A percentile compares a stretch with the other conserved stretches of the same genome.
Evolutionary conservation across 768 basidiomycete genomes (phyloP).

Genomic region (Serpula lacrymans): DNA sequence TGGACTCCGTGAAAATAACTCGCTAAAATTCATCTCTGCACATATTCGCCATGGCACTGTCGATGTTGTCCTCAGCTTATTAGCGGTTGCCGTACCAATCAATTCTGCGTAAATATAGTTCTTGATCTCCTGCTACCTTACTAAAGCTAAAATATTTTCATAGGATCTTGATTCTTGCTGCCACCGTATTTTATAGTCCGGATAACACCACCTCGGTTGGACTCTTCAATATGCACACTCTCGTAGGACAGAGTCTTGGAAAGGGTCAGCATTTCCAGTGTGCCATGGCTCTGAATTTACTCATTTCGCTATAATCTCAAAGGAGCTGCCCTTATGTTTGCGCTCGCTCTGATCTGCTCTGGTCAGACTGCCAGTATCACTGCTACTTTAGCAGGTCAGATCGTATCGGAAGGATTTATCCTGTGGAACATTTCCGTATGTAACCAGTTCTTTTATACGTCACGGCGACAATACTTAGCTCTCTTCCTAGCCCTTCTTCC

Average conservation of each 20-base stretch:
- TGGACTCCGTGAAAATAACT: constrained; percentile 28
- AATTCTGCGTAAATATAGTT: constrained; percentile 36
- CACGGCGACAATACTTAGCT: neutral
- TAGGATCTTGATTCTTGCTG: constrained; percentile 37
- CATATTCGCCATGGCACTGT: constrained; percentile 41
- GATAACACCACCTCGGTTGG: constrained; percentile 25
- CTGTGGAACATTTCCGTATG: constrained; percentile 41
- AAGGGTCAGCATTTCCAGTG: constrained; percentile 21
- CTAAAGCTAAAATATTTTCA: too few species aligned
- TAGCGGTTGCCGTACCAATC: constrained; percentile 46
- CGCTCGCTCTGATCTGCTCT: constrained; percentile 41
- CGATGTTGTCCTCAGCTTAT: constrained; percentile 42
- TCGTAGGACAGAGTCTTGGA: constrained; percentile 39
- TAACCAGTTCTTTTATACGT: constrained; percentile 11
- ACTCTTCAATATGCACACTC: constrained; percentile 38
- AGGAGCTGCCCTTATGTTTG: constrained; percentile 40
- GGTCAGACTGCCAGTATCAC: constrained; percentile 51
- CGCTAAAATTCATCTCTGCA: constrained; percentile 31
- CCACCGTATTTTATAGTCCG: constrained; percentile 7
- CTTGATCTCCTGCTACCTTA: neutral
- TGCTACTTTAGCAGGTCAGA: constrained; percentile 45
- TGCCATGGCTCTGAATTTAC: too few species aligned
- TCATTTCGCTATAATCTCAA: neutral
- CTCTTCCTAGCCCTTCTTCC: constrained; percentile 24
- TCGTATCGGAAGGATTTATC: constrained; percentile 48